Evolutionary conservation across 345 rosid genomes (phyloP), one percentile per base, ranked within the genome.

Genomic region (Combretum micranthum): DNA sequence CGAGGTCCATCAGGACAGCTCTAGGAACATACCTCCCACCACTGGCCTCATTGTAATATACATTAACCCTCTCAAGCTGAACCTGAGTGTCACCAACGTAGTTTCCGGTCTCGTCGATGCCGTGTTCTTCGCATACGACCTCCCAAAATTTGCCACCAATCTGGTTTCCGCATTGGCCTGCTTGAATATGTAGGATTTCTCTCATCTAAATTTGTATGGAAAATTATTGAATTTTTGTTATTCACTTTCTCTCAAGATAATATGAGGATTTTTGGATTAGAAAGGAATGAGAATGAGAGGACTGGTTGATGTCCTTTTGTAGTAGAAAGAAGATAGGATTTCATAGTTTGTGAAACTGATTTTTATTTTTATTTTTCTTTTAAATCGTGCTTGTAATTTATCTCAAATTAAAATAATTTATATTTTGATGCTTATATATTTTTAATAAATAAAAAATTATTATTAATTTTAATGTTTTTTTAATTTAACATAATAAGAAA

Each of bases 131-230:
- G 19, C 86, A 80, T 22, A 77, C 86, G 22, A 80, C 83, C 67
- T 80, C 86, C 86, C 86, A 80, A 55, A 80, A 80, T 70, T 80
- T 77, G 63, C 69, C 58, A 9, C 86, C 86, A 47, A 80, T 80
- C 62, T 80, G 86, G 71, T 80, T 80, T 0, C 86, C 83, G 26
- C 86, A 80, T 53, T 80, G 86, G 23, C 86, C 86, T 1, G 80
- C 86, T 75, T 80, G 86, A 52, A 80, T 63, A 55, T 80, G 86
- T 59, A 80, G 80, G 57, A 80, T 80, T 63, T 80, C 86, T 65
- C 86, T 80, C 86, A 80, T 80, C 20, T 52, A 62, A 21, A 44
- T n/a, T n/a, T n/a, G 15, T 48, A 15, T 22, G n/a, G 20, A 13
- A 17, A 47, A 50, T 9, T 50, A 50, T 18, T 50, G 5, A 25